These are phyloP conservation scores for Metarhizium brunneum DNA, from an alignment of 2,329 filamentous ascomycete species.

Conservation along the genomic window DNA sequence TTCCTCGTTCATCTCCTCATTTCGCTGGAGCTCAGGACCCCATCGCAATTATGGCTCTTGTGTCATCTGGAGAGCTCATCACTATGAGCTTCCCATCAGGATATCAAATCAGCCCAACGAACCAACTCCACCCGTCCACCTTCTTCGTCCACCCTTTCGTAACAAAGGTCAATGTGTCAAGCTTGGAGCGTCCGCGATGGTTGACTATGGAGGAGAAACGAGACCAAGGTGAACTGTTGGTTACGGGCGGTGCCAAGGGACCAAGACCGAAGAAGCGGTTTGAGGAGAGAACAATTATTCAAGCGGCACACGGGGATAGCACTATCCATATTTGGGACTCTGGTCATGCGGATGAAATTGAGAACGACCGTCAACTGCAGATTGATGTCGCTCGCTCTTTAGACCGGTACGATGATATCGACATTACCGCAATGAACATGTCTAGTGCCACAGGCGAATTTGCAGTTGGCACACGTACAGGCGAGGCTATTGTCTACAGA, in stretches of 20 bases:
- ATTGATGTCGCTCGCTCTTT: constrained; percentile 79
- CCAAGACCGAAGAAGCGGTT: constrained; percentile 63
- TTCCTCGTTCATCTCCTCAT: constrained; percentile 75
- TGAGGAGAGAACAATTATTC: constrained; percentile 74
- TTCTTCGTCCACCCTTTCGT: constrained; percentile 88
- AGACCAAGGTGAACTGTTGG: constrained; percentile 64
- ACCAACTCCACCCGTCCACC: constrained; percentile 81
- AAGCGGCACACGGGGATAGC: constrained; percentile 83
- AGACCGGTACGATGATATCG: constrained; percentile 66
- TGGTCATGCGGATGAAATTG: constrained; percentile 85
- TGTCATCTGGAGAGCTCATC: constrained; percentile 80
- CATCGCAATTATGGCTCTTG: constrained; percentile 68
- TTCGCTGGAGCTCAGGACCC: constrained; percentile 86
- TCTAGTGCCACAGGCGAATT: constrained; percentile 76
- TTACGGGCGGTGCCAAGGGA: constrained; percentile 71
- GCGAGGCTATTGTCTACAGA: constrained; percentile 79
- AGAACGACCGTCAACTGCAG: constrained; percentile 74
- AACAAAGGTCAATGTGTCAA: constrained; percentile 60
- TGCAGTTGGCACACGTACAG: constrained; percentile 67
- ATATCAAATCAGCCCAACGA: constrained; percentile 82
- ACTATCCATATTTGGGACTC: constrained; percentile 90
- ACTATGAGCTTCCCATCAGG: constrained; percentile 90
- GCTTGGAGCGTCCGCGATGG: constrained; percentile 73
- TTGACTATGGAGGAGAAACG: constrained; percentile 82
- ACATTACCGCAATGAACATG: constrained; percentile 72